phyloP scores from a whole-genome alignment of 202 grass and related monocot genomes.

The Bolboschoenoplectus hybrid region DNA sequence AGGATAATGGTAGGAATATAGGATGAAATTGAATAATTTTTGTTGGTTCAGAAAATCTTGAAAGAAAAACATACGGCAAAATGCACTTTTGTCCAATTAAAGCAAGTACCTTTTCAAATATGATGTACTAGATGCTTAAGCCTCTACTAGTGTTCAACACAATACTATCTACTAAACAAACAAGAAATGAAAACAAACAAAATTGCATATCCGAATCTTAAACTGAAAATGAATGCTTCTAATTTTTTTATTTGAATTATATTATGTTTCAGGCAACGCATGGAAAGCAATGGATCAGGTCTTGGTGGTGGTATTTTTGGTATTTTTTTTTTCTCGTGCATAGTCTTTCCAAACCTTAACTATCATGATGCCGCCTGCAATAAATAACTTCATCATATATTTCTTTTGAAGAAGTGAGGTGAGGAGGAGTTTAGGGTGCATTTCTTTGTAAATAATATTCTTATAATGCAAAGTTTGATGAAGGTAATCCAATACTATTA shows the following conservation, averaged over 20 bases:
- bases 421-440: neutral
- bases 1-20: neutral
- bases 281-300: slow-evolving; percentile 13
- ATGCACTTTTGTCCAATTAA: slow-evolving; percentile 11
- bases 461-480: too few species aligned
- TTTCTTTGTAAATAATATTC: neutral
- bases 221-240: neutral
- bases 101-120: slow-evolving; percentile 8
- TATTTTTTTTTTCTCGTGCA: neutral
- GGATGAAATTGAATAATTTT: neutral
- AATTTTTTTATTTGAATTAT: neutral
- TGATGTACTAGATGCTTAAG: neutral
- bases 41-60: neutral
- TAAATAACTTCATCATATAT: neutral
- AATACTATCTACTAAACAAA: neutral
- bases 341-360: neutral
- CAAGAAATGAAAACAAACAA: neutral
- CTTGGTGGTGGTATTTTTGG: slow-evolving; percentile 17
- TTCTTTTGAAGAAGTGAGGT: neutral
- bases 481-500: too few species aligned
- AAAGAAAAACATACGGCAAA: neutral
- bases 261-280: slow-evolving; percentile 16
- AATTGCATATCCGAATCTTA: neutral
- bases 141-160: neutral
- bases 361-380: neutral